Conservation (phyloP, 371 early-diverging fungal genomes). For the Dentiscutata heterogama region DNA sequence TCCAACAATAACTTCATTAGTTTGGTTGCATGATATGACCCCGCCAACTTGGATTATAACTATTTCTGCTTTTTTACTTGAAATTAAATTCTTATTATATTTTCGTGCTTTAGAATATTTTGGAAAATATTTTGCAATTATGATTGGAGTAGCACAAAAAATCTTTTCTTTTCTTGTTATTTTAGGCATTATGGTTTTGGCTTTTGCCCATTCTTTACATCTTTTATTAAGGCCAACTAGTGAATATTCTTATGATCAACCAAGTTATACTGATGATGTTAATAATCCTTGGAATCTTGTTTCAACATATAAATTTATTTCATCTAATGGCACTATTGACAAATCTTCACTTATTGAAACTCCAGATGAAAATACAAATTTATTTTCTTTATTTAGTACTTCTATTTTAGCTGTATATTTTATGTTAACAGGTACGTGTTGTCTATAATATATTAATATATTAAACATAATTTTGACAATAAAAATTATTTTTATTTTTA, state of each 20-base stretch:
- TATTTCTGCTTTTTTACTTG: not conserved
- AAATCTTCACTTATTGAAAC: not conserved
- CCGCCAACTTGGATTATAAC: not conserved
- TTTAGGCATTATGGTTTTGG: not conserved
- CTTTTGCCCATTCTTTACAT: not conserved
- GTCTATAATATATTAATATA: too few relatives aligned
- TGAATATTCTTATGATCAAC: not conserved
- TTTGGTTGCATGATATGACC: not conserved
- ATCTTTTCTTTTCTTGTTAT: not conserved
- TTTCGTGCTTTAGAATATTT: slow-evolving; percentile 4
- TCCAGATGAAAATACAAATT: not conserved
- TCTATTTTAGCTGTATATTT: slow-evolving; percentile 3
- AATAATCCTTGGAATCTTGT: slow-evolving; percentile 37
- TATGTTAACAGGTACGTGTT: not conserved
- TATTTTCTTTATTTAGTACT: not conserved
- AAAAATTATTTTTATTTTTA: not conserved
- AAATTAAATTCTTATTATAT: slow-evolving; percentile 12
- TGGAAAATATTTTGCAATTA: not conserved
- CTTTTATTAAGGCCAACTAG: not conserved
- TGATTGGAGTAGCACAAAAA: not conserved
- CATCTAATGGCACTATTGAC: not conserved
- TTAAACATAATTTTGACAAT: too few relatives aligned
- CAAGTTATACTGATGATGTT: not conserved
- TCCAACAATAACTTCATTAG: not conserved
- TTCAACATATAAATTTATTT: not conserved